Evolutionary conservation across 306 rosid genomes (phyloP), one percentile per base, ranked within the genome.

Genomic region (Sesbania bispinosa): DNA sequence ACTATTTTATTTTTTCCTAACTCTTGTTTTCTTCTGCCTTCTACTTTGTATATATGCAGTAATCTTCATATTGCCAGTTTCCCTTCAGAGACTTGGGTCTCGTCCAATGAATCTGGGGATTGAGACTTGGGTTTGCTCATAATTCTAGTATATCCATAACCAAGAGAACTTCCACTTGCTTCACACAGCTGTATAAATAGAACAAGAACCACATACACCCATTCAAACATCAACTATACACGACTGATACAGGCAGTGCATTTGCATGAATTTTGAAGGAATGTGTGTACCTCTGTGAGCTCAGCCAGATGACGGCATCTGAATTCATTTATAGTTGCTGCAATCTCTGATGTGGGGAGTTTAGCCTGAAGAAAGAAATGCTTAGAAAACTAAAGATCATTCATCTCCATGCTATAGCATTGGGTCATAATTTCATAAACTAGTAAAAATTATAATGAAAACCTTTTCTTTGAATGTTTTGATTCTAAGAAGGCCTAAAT

Each of bases 261-360:
- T 54, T 52, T 67, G 60, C 38, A 76, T 5, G 32, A 55, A 27
- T 19, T 46, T 33, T 13, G n/a, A 20, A 48, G 4, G 59, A 38
- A 36, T 10, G 11, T 35, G n/a, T n/a, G 38, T 83, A 94, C 99
- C 96, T 95, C 99, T 1, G 97, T 26, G 30, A 95, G 96, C 87
- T 95, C 99, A n/a, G 90, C 84, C 27, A 95, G 85, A 84, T 95
- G 97, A 32, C 97, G 97, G 43, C 96, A 85, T 82, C 99, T 81
- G 74, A 89, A 91, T 76, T 91, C 99, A 45, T 95, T 95, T 79
- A 95, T 86, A 4, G 99, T 88, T 55, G 99, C 84, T 42, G 97
- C 88, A 72, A 95, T 95, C 88, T 95, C 99, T 14, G 97, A 76
- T n/a, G 68, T 84, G 4, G 99, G 99, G 46, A 95, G 92, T 83